Evolutionary conservation across 1,284 basidiomycete species (phyloP), one percentile per base, ranked within the genome.

Genomic region (Uromyces viciae-fabae): DNA sequence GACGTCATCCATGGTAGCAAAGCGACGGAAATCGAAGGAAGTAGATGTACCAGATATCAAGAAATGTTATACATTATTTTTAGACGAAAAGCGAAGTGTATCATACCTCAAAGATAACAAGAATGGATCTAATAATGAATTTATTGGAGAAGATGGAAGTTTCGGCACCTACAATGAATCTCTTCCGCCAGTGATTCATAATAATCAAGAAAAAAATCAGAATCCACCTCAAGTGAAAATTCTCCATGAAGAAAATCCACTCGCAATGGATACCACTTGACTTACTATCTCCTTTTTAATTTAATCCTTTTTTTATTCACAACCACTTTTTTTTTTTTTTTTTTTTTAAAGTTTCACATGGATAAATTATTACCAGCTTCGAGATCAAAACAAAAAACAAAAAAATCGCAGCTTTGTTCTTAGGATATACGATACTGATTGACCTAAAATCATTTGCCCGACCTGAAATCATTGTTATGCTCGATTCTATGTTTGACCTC

Each of bases 41-140:
- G 93, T 97, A 14, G 92, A 92, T 69, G 91, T 93, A 0, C 91
- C 92, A 75, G 95, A 97, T 86, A 89, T 98, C 68, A 88, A 92
- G 54, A 88, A 92, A 79, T 93, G 92, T 4, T 98, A 97, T 73
- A 75, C 75, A 36, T 83, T 86, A 43, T 99, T 98, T 87, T 91
- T 95, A 88, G 95, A 99, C 85, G 95, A 97, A 85, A 94, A 95
- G 87, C 89, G 96, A 82, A 95, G 93, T 83, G 92, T 97, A 40
- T 91, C 95, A 85, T 99, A 95, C 91, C 88, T 98, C 31, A 87
- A 88, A 82, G 88, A 96, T 25, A 36, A 66, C 11, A 56, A 54
- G 8, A 46, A 74, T 31, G 72, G 36, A 19, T 11, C 11, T 11
- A 49, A 49, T 49, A 22, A 49, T 38, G 78, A 81, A 43, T 81